These are phyloP conservation scores for Pichia sp. DNA, from an alignment of 1,139 yeast genomes.

Conservation along the genomic window DNA sequence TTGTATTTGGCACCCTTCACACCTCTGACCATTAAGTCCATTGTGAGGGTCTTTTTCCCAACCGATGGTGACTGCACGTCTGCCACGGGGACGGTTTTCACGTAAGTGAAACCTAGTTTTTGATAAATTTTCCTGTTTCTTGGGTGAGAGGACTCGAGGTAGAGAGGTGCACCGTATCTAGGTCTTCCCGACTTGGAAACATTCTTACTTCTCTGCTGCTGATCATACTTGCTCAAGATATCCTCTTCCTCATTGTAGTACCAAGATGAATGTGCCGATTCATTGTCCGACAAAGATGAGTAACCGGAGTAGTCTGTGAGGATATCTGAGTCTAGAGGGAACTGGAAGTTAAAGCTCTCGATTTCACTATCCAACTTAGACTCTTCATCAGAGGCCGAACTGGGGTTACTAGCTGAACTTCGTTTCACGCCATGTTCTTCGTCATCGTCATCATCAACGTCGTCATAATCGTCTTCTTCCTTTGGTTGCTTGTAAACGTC, in stretches of 20 bases:
- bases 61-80: slow-evolving; percentile 24
- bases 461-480: slow-evolving; percentile 18
- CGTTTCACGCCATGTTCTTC: not conserved
- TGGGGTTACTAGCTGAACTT: not conserved
- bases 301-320: slow-evolving; percentile 28
- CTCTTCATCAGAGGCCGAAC: slow-evolving; percentile 18
- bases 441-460: slow-evolving; percentile 12
- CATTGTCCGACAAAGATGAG: slow-evolving; percentile 24
- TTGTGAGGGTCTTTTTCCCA: slow-evolving; percentile 26
- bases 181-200: slow-evolving; percentile 3
- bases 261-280: slow-evolving; percentile 28
- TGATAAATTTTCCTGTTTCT: slow-evolving; percentile 42
- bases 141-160: slow-evolving; percentile 47
- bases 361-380: slow-evolving; percentile 27
- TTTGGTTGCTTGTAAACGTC: slow-evolving; percentile 22
- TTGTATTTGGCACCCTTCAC: slow-evolving; percentile 26
- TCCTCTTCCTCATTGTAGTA: slow-evolving; percentile 28
- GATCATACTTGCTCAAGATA: slow-evolving; percentile 26
- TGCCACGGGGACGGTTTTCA: slow-evolving; percentile 39
- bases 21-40: slow-evolving; percentile 38
- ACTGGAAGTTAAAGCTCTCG: slow-evolving; percentile 26
- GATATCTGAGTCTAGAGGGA: slow-evolving; percentile 26
- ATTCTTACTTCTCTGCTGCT: slow-evolving; percentile 18
- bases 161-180: slow-evolving; percentile 28
- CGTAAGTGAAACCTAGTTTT: slow-evolving; percentile 41